Evolutionary conservation across 2,329 filamentous ascomycete species (phyloP).

Genomic region (Fusarium falciforme): DNA sequence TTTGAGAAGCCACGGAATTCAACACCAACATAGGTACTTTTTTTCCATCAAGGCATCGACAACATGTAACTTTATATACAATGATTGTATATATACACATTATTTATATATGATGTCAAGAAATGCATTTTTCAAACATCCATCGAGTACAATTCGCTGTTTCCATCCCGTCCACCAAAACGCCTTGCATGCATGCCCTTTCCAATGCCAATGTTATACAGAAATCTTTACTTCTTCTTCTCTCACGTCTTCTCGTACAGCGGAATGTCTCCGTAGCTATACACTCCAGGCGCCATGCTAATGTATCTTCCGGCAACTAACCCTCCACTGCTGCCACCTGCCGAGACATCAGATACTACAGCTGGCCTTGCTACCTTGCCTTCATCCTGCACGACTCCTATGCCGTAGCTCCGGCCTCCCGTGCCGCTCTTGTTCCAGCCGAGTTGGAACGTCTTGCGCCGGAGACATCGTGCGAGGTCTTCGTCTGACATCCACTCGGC

Average conservation of each 20-base stretch:
- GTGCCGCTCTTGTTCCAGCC: constrained; percentile 36
- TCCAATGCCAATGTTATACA: background rate
- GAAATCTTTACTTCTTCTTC: background rate
- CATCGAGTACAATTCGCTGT: constrained; percentile 11
- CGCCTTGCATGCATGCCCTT: constrained; percentile 26
- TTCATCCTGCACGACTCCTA: constrained; percentile 44
- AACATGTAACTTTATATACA: background rate
- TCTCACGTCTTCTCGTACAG: constrained; percentile 30
- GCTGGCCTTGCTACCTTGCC: constrained; percentile 31
- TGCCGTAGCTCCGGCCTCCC: constrained; percentile 39
- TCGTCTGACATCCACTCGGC: constrained; percentile 44
- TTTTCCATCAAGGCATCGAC: background rate
- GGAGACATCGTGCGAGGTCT: constrained; percentile 38
- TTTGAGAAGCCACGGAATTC: background rate
- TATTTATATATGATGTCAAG: background rate
- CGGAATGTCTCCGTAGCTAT: constrained; percentile 41
- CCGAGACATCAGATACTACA: constrained; percentile 9
- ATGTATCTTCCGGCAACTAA: constrained; percentile 35
- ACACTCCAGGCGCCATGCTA: constrained; percentile 42
- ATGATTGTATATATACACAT: background rate
- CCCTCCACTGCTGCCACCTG: constrained; percentile 19
- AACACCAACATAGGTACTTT: background rate
- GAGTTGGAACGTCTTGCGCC: constrained; percentile 43
- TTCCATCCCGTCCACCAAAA: constrained; percentile 5
- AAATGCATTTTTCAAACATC: background rate